Percentiles rank a stretch among this genome's conserved stretches.
phyloP scores from a whole-genome alignment of 495 filamentous ascomycete species.

The Aspergillus mulundensis region DNA sequence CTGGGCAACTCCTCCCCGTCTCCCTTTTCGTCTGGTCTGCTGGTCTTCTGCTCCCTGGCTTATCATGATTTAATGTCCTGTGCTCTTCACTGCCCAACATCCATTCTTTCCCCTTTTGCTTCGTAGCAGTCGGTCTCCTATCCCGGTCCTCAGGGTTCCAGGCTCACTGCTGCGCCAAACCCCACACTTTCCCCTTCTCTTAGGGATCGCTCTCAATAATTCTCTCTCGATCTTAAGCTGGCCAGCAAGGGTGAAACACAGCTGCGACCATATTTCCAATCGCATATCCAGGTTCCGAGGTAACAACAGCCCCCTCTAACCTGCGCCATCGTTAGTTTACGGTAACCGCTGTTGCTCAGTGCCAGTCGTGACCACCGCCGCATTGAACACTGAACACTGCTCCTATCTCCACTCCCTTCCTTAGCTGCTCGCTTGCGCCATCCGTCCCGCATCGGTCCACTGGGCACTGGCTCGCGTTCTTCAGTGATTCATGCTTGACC shows the following conservation, averaged over 20 bases:
- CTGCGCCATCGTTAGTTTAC: background rate
- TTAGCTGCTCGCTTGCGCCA: conserved; percentile 54
- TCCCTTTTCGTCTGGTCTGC: background rate
- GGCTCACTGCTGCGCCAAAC: conserved; percentile 44
- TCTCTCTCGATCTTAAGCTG: conserved; percentile 8
- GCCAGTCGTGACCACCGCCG: conserved; percentile 12
- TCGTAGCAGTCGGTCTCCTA: background rate
- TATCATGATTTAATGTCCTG: background rate
- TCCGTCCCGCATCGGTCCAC: conserved; percentile 83
- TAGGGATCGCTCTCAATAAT: conserved; percentile 13
- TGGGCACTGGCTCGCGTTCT: conserved; percentile 16
- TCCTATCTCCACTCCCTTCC: conserved; percentile 22
- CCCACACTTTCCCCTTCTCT: conserved; percentile 56
- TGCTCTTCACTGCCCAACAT: background rate
- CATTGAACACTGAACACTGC: conserved; percentile 12
- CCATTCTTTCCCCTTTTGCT: conserved; percentile 13
- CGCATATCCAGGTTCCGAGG: conserved; percentile 4
- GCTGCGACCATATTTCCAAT: background rate
- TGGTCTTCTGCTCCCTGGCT: background rate
- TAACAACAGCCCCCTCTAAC: background rate
- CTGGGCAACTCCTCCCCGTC: background rate
- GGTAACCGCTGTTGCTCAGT: conserved; percentile 5
- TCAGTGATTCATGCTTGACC: conserved; percentile 35
- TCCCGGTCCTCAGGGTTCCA: conserved; percentile 13
- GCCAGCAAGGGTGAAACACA: conserved; percentile 19